Evolutionary conservation across 2,329 filamentous ascomycete species (phyloP).

Genomic region (Aspergillus jensenii): DNA sequence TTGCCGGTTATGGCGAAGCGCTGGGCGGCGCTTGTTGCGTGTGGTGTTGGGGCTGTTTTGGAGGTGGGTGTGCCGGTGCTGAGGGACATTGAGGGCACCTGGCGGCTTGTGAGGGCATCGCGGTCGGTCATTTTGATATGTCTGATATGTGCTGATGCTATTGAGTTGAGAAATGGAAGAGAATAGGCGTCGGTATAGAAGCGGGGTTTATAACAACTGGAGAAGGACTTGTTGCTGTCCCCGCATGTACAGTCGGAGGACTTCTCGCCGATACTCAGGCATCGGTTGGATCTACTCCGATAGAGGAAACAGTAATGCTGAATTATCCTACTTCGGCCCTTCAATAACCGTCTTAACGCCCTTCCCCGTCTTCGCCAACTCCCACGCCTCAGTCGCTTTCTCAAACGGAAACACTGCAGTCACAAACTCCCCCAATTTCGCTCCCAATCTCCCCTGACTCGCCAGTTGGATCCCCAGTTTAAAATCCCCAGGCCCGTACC

Average conservation of each 20-base stretch:
- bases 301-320: too few relatives aligned
- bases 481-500: conserved; percentile 27
- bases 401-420: conserved; percentile 29
- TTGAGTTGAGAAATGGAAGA: too few relatives aligned
- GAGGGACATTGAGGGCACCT: conserved; percentile 3
- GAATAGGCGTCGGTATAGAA: too few relatives aligned
- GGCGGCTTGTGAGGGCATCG: conserved; percentile 14
- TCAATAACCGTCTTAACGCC: conserved; percentile 3
- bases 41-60: not conserved
- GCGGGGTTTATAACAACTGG: too few relatives aligned
- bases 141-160: too few relatives aligned
- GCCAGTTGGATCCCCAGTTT: too few relatives aligned
- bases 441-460: not conserved
- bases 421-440: conserved; percentile 28
- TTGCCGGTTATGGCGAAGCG: conserved; percentile 22
- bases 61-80: conserved; percentile 5
- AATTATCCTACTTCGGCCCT: not conserved
- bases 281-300: too few relatives aligned
- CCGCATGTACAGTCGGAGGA: too few relatives aligned
- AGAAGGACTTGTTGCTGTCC: too few relatives aligned
- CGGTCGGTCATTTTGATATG: conserved; percentile 11
- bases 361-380: conserved; percentile 15
- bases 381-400: conserved; percentile 30
- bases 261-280: too few relatives aligned
- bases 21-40: not conserved